Percentiles rank a stretch among this genome's conserved stretches.
Conservation (phyloP, 306 rosid species). For the Betula pendula region DNA sequence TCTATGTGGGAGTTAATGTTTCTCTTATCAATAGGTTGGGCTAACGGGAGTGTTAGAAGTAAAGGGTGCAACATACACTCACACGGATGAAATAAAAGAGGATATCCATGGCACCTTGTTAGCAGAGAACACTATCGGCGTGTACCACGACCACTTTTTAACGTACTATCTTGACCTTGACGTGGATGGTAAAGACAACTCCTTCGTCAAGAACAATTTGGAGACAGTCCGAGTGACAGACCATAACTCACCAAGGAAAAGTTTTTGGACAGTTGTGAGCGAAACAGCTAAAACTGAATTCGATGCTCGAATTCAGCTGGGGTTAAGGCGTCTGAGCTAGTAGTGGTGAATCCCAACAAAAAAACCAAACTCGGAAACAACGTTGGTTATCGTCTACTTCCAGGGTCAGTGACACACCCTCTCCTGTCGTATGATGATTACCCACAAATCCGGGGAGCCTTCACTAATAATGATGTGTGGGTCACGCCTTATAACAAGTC, state of each 20-base stretch:
- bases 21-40: slow-evolving; percentile 35
- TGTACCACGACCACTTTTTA: slow-evolving; percentile 64
- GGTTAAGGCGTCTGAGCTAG: slow-evolving; percentile 39
- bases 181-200: slow-evolving; percentile 50
- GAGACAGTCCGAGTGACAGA: slow-evolving; percentile 35
- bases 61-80: slow-evolving; percentile 35
- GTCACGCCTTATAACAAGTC: slow-evolving; percentile 58
- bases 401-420: slow-evolving; percentile 28
- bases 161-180: slow-evolving; percentile 58
- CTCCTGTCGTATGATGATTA: slow-evolving; percentile 49
- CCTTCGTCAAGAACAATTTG: slow-evolving; percentile 47
- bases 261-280: slow-evolving; percentile 41
- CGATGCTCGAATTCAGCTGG: slow-evolving; percentile 44
- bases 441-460: slow-evolving; percentile 61
- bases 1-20: neutral
- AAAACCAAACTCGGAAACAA: slow-evolving; percentile 43
- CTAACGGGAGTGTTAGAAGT: slow-evolving; percentile 49
- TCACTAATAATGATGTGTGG: slow-evolving; percentile 48
- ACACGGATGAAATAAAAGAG: slow-evolving; percentile 37
- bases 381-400: slow-evolving; percentile 50
- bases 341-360: slow-evolving; percentile 53
- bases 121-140: slow-evolving; percentile 47
- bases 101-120: slow-evolving; percentile 50
- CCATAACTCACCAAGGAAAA: slow-evolving; percentile 49
- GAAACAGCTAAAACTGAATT: slow-evolving; percentile 35